phyloP scores from a whole-genome alignment of 2,329 filamentous ascomycete genomes.

The Pestalotiopsis sp. region DNA sequence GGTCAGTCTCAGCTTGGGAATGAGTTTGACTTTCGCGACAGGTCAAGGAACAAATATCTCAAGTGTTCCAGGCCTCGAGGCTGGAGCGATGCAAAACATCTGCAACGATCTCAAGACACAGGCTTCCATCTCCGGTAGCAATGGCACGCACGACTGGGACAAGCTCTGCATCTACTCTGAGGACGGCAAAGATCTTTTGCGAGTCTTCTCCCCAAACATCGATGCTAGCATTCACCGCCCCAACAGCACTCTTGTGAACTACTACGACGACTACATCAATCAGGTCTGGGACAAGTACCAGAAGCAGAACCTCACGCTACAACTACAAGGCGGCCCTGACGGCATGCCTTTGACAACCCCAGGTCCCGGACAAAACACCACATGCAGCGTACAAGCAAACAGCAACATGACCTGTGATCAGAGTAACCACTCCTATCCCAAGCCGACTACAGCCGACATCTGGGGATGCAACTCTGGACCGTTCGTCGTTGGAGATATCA shows the following conservation, averaged over 20 bases:
- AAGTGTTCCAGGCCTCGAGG: constrained; percentile 37
- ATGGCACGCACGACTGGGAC: constrained; percentile 28
- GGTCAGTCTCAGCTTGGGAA: constrained; percentile 49
- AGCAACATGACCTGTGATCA: constrained; percentile 32
- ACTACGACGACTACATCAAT: constrained; percentile 46
- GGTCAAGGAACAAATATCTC: constrained; percentile 26
- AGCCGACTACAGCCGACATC: constrained; percentile 45
- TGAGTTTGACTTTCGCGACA: constrained; percentile 39
- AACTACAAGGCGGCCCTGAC: constrained; percentile 40
- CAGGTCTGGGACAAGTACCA: constrained; percentile 43
- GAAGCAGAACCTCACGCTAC: constrained; percentile 35
- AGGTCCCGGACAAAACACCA: constrained; percentile 26
- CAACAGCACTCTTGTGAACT: constrained; percentile 34
- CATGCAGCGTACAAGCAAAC: constrained; percentile 36
- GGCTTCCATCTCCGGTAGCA: constrained; percentile 13
- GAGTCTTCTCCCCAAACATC: constrained; percentile 44
- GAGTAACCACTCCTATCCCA: constrained; percentile 39
- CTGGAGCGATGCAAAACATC: constrained; percentile 35
- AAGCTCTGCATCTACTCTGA: constrained; percentile 38
- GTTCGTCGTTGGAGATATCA: constrained; percentile 34
- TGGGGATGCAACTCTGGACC: constrained; percentile 51
- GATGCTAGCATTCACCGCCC: constrained; percentile 32
- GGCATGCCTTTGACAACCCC: constrained; percentile 14
- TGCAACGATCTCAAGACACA: constrained; percentile 29
- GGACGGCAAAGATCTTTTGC: constrained; percentile 33